phyloP scores from a whole-genome alignment of 192 early-diverging fungal genomes.

The Glomus cerebriforme region DNA sequence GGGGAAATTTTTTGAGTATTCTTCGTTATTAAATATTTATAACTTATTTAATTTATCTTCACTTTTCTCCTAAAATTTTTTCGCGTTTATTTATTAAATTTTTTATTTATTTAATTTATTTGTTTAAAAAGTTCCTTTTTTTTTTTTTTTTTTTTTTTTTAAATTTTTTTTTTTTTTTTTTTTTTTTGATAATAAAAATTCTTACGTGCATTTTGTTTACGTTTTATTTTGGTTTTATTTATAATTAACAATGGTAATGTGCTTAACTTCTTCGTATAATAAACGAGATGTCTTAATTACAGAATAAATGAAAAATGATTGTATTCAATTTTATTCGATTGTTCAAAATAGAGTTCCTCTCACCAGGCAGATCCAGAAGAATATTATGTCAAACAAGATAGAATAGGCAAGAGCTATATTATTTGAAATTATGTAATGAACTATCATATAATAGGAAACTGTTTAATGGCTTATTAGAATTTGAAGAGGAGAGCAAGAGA shows the following conservation, averaged over 20 bases:
- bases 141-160: too few species aligned
- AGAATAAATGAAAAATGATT: background rate
- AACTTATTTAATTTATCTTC: background rate
- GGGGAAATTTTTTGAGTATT: too few species aligned
- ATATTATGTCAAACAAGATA: slow-evolving; percentile 66
- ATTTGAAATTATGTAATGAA: background rate
- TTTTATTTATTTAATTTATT: background rate
- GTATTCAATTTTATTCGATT: background rate
- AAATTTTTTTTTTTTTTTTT: background rate
- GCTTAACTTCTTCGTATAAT: background rate
- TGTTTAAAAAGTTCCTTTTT: background rate
- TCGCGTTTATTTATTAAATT: background rate
- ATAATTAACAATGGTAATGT: background rate
- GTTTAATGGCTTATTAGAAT: slow-evolving; percentile 11
- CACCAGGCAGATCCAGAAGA: slow-evolving; percentile 62
- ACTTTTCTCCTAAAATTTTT: background rate
- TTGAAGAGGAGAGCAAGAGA: too few species aligned
- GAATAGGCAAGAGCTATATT: slow-evolving; percentile 54
- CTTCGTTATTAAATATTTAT: too few species aligned
- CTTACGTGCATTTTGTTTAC: background rate
- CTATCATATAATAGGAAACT: background rate
- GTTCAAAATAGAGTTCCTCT: slow-evolving; percentile 38
- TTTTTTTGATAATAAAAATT: background rate
- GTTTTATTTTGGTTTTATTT: background rate
- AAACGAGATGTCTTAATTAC: too few species aligned